These are phyloP conservation scores for Daldinia decipiens DNA, from an alignment of 495 filamentous ascomycete species.

Conservation along the genomic window DNA sequence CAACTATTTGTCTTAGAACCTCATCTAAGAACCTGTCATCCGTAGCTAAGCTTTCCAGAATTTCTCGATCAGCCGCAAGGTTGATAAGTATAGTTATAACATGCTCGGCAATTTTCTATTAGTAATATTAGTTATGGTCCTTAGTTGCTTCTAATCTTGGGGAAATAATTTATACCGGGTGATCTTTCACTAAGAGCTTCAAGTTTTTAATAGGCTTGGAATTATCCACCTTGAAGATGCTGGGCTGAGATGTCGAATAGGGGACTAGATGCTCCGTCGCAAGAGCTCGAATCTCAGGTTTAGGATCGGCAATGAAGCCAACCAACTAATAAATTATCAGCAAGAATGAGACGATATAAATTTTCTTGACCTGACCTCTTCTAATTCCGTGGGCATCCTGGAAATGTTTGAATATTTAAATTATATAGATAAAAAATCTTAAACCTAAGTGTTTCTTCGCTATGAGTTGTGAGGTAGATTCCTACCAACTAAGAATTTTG, in stretches of 20 bases:
- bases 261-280: conserved; percentile 87
- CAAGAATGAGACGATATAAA: conserved; percentile 16
- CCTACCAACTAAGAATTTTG: background rate
- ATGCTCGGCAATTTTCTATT: conserved; percentile 86
- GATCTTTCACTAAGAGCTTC: conserved; percentile 87
- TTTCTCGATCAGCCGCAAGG: conserved; percentile 78
- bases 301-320: conserved; percentile 90
- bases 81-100: conserved; percentile 95
- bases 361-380: conserved; percentile 67
- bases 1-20: conserved; percentile 75
- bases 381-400: conserved; percentile 81
- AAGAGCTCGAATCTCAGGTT: conserved; percentile 77
- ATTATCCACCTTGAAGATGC: conserved; percentile 83
- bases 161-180: conserved; percentile 65
- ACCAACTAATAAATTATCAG: conserved; percentile 70
- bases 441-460: background rate
- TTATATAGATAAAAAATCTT: background rate
- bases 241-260: conserved; percentile 79
- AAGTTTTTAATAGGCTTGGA: conserved; percentile 85
- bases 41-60: conserved; percentile 74
- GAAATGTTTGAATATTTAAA: background rate
- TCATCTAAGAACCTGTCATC: conserved; percentile 86
- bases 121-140: conserved; percentile 11
- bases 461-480: conserved; percentile 8
- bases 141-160: background rate